phyloP scores from a whole-genome alignment of 257 asterid species.

The Buddleja alternifolia region DNA sequence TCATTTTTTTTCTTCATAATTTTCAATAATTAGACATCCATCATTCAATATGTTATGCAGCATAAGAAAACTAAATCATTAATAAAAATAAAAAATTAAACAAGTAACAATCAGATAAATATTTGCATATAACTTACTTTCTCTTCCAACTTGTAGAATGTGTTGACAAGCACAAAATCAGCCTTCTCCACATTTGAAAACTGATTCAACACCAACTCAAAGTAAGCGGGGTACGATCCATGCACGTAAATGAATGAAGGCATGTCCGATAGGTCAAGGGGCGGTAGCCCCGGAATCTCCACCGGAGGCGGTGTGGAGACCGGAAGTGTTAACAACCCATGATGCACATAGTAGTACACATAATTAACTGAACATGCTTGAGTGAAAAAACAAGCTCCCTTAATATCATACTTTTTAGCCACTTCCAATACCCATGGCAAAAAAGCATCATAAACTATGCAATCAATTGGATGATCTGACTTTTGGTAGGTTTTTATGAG shows the following conservation, averaged over 20 bases:
- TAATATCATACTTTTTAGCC: constrained; percentile 39
- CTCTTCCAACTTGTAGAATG: constrained; percentile 65
- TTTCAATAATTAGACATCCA: too few relatives aligned
- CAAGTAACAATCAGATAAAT: not conserved
- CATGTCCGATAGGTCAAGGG: constrained; percentile 55
- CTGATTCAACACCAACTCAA: constrained; percentile 57
- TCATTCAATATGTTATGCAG: too few relatives aligned
- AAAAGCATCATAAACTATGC: constrained; percentile 70
- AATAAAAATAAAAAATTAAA: not conserved
- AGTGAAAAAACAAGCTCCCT: constrained; percentile 64
- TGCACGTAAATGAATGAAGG: constrained; percentile 64
- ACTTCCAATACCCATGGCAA: constrained; percentile 79
- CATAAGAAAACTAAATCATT: too few relatives aligned
- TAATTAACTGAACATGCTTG: constrained; percentile 77
- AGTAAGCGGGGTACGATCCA: constrained; percentile 76
- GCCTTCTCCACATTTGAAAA: constrained; percentile 62
- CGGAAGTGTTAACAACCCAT: constrained; percentile 53
- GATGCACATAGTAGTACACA: constrained; percentile 55
- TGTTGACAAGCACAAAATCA: constrained; percentile 70
- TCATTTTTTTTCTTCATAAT: too few relatives aligned
- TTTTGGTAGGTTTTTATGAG: constrained; percentile 41
- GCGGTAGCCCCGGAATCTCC: constrained; percentile 66
- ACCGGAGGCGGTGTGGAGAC: constrained; percentile 45
- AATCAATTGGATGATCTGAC: constrained; percentile 40
- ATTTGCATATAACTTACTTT: constrained; percentile 34